These are phyloP conservation scores for Euphorbia tirucalli DNA, from an alignment of 345 rosid species.

Conservation along the genomic window DNA sequence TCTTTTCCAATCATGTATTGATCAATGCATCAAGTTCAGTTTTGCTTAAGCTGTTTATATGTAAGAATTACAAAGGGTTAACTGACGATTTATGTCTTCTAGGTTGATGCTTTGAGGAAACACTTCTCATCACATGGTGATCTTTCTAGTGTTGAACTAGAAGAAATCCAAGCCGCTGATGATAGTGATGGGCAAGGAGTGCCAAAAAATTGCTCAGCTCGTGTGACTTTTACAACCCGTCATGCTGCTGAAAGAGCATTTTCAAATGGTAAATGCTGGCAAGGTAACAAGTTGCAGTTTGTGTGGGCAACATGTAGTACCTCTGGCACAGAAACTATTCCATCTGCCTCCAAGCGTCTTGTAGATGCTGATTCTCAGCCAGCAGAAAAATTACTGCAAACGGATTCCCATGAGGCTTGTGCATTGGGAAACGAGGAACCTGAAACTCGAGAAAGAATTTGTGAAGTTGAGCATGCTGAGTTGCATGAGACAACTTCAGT, in stretches of 20 bases:
- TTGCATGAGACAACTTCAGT: conserved; percentile 33
- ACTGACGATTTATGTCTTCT: conserved; percentile 23
- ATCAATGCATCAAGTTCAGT: not conserved
- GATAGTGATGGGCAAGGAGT: conserved; percentile 34
- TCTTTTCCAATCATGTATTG: not conserved
- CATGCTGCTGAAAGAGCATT: conserved; percentile 81
- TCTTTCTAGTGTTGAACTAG: conserved; percentile 61
- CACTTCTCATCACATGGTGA: conserved; percentile 76
- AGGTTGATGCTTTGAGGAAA: conserved; percentile 69
- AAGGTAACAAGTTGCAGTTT: conserved; percentile 66
- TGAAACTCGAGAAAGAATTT: conserved; percentile 40
- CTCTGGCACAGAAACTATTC: conserved; percentile 34
- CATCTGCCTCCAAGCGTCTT: conserved; percentile 23
- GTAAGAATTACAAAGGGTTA: not conserved
- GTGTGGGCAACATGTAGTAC: conserved; percentile 53
- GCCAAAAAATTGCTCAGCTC: conserved; percentile 43
- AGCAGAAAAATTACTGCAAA: conserved; percentile 25
- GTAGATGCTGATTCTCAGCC: conserved; percentile 32
- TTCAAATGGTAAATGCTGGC: conserved; percentile 72
- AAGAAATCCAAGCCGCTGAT: conserved; percentile 33
- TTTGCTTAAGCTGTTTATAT: not conserved
- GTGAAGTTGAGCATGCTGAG: conserved; percentile 21
- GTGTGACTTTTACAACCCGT: conserved; percentile 55
- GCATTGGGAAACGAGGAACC: conserved; percentile 39
- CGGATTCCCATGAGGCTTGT: conserved; percentile 28